phyloP scores from a whole-genome alignment of 805 yeast genomes.

The Starmerella floricola region DNA sequence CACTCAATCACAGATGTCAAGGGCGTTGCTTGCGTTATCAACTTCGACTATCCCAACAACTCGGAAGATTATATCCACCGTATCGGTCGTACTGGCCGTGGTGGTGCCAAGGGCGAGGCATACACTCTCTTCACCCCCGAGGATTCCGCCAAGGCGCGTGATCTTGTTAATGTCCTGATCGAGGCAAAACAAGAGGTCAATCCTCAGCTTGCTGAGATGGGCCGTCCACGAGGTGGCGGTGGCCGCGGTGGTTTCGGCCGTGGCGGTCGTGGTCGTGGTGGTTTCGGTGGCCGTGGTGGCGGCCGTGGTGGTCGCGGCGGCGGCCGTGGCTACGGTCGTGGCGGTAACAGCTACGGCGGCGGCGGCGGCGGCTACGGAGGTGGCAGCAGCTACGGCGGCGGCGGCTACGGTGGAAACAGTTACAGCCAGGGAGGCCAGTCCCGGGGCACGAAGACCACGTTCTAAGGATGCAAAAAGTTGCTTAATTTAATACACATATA shows the following conservation, averaged over 20 bases:
- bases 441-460: conserved; percentile 8
- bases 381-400: conserved; percentile 1
- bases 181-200: conserved; percentile 93
- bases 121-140: conserved; percentile 84
- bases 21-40: conserved; percentile 87
- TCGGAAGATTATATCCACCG: conserved; percentile 98
- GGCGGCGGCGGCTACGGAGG: conserved; percentile 10
- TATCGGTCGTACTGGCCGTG: conserved; percentile 99
- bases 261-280: conserved; percentile 28
- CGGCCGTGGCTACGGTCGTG: conserved; percentile 10
- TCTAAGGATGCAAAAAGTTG: no score
- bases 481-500: no score
- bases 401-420: conserved; percentile 1
- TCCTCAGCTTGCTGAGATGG: conserved; percentile 62
- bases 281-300: conserved; percentile 27
- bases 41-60: conserved; percentile 96
- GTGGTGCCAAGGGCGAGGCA: conserved; percentile 93
- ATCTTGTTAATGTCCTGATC: conserved; percentile 74
- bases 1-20: conserved; percentile 62
- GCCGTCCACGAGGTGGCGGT: conserved; percentile 62
- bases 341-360: conserved; percentile 12
- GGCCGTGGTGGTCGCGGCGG: conserved; percentile 18
- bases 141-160: conserved; percentile 79
- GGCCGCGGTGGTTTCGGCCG: conserved; percentile 49
- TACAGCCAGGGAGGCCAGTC: conserved; percentile 1